Evolutionary conservation across 169 alveolate species (phyloP), one percentile per base, ranked within the genome.

Genomic region (Plasmodium vinckei): DNA sequence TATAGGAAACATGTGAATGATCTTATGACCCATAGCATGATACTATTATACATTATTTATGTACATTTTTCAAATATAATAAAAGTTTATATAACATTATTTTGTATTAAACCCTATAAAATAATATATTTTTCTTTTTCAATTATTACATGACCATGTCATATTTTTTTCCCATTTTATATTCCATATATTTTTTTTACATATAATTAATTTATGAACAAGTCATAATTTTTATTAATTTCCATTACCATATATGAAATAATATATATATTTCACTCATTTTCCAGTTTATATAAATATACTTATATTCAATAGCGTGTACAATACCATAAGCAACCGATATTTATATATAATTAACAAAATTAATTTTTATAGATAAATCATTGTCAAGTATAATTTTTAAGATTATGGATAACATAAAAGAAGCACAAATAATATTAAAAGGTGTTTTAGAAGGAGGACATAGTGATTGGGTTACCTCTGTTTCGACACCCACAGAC

Each of bases 391-490:
- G 56, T 69, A 72, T 27, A 72, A 27, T 56, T 56, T 15, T 6
- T 23, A 63, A 63, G 33, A 79, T 17, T 54, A 79, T 79, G 89
- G 89, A 79, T 53, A 67, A 79, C 23, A 64, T 67, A 67, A 64
- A 91, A 72, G 92, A 75, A 75, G 92, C 89, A 23, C 96, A 91
- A 47, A 87, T 93, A 42, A 89, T 92, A 44, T 92, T 91, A 92
- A 93, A 92, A 88, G 98, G 98, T 56, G 97, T 94, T 75, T 96
- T 96, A 71, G 88, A 95, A 94, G 98, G 98, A 70, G 97, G 97
- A 44, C 99, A 97, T 94, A 94, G 96, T 87, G 98, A 95, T 73
- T 97, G 98, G 98, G 99, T 97, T 64, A 97, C 99, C 67, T 96
- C 98, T 84, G 97, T 97, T 61, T 96, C 99, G 42, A 95, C 98